Conservation (phyloP, 177 flowering plant species). For the Vitis hybrid region DNA sequence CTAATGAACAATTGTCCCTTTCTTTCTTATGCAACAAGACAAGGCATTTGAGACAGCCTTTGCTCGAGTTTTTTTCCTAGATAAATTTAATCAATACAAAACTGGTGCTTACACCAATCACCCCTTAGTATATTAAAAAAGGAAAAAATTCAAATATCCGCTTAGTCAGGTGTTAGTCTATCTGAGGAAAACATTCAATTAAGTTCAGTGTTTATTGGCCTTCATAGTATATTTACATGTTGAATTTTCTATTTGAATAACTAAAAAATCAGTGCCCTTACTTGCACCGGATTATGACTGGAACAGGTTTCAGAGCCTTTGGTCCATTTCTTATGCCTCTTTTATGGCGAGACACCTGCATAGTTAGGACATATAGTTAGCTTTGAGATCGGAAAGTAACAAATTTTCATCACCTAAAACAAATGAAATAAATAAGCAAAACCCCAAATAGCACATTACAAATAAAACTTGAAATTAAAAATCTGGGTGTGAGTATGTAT, state of each 20-base stretch:
- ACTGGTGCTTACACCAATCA: no score
- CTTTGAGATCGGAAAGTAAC: neutral
- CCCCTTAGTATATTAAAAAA: no score
- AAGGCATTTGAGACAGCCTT: no score
- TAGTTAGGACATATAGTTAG: no score
- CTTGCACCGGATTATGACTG: constrained; percentile 90
- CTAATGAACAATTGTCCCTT: no score
- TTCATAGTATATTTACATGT: no score
- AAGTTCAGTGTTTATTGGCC: neutral
- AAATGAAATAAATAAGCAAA: neutral
- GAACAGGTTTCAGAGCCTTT: constrained; percentile 84
- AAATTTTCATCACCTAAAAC: neutral
- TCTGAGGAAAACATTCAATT: neutral
- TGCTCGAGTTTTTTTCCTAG: no score
- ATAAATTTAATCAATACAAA: no score
- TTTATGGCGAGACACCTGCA: constrained; percentile 73
- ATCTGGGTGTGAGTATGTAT: no score
- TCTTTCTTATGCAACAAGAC: no score
- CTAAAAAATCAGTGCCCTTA: constrained; percentile 31
- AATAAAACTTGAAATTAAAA: neutral
- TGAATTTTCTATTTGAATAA: neutral
- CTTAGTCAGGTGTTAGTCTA: no score
- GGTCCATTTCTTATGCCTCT: constrained; percentile 94
- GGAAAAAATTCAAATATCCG: no score
- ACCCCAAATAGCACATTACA: neutral